Evolutionary conservation across 768 basidiomycete genomes (phyloP).

Genomic region (Hygrophoropsis aurantiaca): DNA sequence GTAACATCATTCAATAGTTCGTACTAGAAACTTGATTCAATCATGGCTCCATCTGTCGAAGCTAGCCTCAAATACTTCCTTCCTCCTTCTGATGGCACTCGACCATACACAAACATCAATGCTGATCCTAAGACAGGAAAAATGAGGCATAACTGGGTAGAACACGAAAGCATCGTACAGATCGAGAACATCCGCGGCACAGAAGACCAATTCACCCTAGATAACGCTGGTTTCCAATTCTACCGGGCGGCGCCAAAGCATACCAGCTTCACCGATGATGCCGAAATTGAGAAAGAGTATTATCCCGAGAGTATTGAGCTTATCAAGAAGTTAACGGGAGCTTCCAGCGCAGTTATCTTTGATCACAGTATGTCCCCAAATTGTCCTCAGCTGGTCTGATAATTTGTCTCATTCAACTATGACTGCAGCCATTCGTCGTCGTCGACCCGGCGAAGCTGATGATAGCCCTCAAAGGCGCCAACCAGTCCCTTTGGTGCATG

Average conservation of each 20-base stretch:
- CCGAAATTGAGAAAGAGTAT: slow-evolving; percentile 36
- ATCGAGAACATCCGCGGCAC: slow-evolving; percentile 36
- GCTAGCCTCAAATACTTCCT: slow-evolving; percentile 16
- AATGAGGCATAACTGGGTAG: slow-evolving; percentile 19
- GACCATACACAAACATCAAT: slow-evolving; percentile 16
- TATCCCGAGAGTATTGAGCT: slow-evolving; percentile 39
- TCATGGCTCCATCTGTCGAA: slow-evolving; percentile 10
- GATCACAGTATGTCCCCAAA: slow-evolving; percentile 36
- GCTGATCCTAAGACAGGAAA: slow-evolving; percentile 12
- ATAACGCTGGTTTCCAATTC: slow-evolving; percentile 37
- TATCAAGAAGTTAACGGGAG: slow-evolving; percentile 39
- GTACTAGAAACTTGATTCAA: background rate
- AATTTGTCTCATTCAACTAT: background rate
- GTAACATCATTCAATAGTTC: background rate
- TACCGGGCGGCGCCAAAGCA: slow-evolving; percentile 22
- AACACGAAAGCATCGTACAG: slow-evolving; percentile 10
- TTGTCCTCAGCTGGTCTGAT: background rate
- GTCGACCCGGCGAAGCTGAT: slow-evolving; percentile 33
- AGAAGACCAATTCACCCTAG: slow-evolving; percentile 29
- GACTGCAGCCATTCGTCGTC: slow-evolving; percentile 41
- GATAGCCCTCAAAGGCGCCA: slow-evolving; percentile 42
- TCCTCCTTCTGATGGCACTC: slow-evolving; percentile 17
- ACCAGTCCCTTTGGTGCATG: slow-evolving; percentile 42
- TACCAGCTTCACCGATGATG: slow-evolving; percentile 32
- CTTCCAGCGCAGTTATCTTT: slow-evolving; percentile 38